Base-by-base conservation (phyloP, 23 red algal genomes). In the Cyanidiococcus yangmingshanensis region DNA sequence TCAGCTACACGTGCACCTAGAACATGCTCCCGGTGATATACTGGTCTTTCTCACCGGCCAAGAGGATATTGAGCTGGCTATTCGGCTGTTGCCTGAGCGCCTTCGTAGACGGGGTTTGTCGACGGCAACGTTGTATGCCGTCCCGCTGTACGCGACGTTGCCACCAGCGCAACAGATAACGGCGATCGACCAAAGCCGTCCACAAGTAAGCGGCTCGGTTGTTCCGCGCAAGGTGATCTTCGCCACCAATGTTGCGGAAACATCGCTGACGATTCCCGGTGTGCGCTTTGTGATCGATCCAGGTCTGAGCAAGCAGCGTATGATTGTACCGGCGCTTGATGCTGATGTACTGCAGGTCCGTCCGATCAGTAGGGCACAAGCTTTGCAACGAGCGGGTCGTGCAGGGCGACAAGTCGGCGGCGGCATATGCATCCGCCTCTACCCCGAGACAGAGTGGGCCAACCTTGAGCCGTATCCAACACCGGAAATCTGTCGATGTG, bases 171-270 rank as follows among this genome's bases (percentile, higher is more conserved):
- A 81, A 26, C 90, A 95, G 67, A 29, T 85, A 39, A 50, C 74
- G 2, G 89, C 89, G 50, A 68, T 92, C 37, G 21, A 54, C 21
- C 37, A 76, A 36, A 59, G 45, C 24, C 77, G 82, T 35, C 83
- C 82, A 0, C 45, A 76, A 2, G 30, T 37, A 31, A 26, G 74
- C 51, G 58, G 37, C 51, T 29, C 74, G 0, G 38, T 39, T 31
- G 79, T 45, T 12, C 79, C 75, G 17, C 79, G 94, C 3, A 98
- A 98, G 77, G 80, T 90, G 29, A 90, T 98, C 12, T 91, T 98
- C 79, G 67, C 88, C 2, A 98, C 94, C 41, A 98, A 98, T 63
- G 85, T 98, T 27, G 94, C 94, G 2, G 94, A 98, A 37, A 98
- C 94, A 37, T 87, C 83, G 76, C 54, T 98, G 2, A 98, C 94